Evolutionary conservation across 805 yeast species (phyloP), one percentile per base, ranked within the genome.

Genomic region (Monosporozyma yasuniensis): DNA sequence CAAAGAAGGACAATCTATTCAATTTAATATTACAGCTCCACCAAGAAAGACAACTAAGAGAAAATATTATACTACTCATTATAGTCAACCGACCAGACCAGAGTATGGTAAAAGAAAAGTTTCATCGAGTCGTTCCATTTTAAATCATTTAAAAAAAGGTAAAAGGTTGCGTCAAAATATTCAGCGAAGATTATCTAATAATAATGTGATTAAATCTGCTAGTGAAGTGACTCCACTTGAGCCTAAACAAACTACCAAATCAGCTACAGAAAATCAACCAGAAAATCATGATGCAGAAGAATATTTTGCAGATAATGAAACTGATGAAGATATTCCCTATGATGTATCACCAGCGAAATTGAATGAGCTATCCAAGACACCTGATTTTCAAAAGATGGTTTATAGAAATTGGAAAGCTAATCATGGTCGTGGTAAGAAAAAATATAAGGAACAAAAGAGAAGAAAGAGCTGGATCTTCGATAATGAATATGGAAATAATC

Each of bases 311-410:
- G 63, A 62, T 38, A 56, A 58, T 44, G 64, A 58, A 37, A 53
- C 56, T 37, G 57, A 61, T 18, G 67, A 63, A 6, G 63, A 59
- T 14, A 63, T 57, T 16, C 52, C 54, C 16, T 27, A 45, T 19
- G 51, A 47, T 51, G 43, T 41, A 10, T 38, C 39, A 32, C 63
- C 56, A 47, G 58, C 45, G 34, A 55, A 54, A 27, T 30, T 60
- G 21, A 48, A 57, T 19, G 47, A 53, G 8, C 38, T 69, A 9
- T 52, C 63, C 1, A 72, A 66, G 47, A 69, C 80, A 1, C 75
- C 79, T n/a, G 74, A 79, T 3, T 75, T 77, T 55, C 81, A 76
- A 48, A 71, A 63, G 46, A 56, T 70, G 57, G 63, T 72, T 21
- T 68, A 64, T 49, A 58, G 56, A 49, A 67, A 58, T 52, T 63